A percentile compares a stretch with the other conserved stretches of the same genome.
phyloP scores from a whole-genome alignment of 495 filamentous ascomycete genomes.

The Lophiostoma macrostomum region DNA sequence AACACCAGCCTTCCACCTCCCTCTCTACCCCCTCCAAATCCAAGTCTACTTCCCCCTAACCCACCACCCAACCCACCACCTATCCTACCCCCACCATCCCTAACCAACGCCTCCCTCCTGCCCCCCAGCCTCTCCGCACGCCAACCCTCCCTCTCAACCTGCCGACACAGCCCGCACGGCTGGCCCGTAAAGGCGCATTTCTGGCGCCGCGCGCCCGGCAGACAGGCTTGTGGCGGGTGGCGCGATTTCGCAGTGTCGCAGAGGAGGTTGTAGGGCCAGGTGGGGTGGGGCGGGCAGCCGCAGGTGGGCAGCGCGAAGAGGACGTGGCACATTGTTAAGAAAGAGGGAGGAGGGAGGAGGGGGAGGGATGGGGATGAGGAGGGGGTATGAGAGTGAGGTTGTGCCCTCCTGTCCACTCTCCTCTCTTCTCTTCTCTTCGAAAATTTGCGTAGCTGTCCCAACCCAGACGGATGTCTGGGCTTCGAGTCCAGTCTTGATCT shows the following conservation, averaged over 20 bases:
- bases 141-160: slow-evolving; percentile 13
- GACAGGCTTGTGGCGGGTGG: slow-evolving; percentile 7
- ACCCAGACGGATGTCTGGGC: too few relatives aligned
- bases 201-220: slow-evolving; percentile 7
- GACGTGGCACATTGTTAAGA: slow-evolving; percentile 29
- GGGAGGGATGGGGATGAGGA: too few relatives aligned
- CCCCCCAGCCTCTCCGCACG: slow-evolving; percentile 2
- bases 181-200: background rate
- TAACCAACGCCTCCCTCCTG: slow-evolving; percentile 13
- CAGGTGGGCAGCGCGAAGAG: slow-evolving; percentile 16
- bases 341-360: too few relatives aligned
- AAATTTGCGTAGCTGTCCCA: too few relatives aligned
- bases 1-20: too few relatives aligned
- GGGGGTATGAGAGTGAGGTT: too few relatives aligned
- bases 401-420: too few relatives aligned
- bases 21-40: background rate
- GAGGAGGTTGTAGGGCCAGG: slow-evolving; percentile 7
- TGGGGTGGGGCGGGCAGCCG: slow-evolving; percentile 25
- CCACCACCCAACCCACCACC: background rate
- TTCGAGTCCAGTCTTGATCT: too few relatives aligned
- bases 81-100: background rate
- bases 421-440: too few relatives aligned
- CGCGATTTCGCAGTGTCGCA: background rate
- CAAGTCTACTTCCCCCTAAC: too few relatives aligned
- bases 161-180: slow-evolving; percentile 22